Conservation (phyloP, 768 basidiomycete genomes). For the Leccinum truebloodii region DNA sequence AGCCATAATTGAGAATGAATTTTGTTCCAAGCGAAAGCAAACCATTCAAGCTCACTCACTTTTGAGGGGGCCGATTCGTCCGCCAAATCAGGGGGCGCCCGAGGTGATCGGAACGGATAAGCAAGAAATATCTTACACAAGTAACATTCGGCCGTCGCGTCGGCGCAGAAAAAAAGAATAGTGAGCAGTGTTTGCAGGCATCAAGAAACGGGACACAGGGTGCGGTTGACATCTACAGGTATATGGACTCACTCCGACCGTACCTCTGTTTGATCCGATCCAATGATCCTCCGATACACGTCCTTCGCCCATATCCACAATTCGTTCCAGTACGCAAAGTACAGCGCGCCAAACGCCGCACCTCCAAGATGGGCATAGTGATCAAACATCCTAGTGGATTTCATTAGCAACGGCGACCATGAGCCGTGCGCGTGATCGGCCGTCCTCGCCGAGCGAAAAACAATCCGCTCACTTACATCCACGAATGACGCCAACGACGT, state of each 20-base stretch:
- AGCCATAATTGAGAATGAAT: no score
- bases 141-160: neutral
- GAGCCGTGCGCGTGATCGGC: neutral
- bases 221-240: neutral
- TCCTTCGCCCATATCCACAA: conserved; percentile 41
- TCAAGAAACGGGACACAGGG: neutral
- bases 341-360: conserved; percentile 75
- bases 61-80: no score
- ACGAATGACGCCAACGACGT: conserved; percentile 70
- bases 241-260: conserved; percentile 4
- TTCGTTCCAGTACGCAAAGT: conserved; percentile 66
- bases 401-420: neutral
- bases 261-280: conserved; percentile 5
- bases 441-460: no score
- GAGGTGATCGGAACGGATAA: no score
- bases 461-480: conserved; percentile 74
- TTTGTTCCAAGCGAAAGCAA: no score
- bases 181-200: neutral
- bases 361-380: conserved; percentile 81
- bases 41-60: no score
- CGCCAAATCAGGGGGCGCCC: conserved; percentile 13
- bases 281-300: conserved; percentile 16
- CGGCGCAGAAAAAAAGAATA: neutral
- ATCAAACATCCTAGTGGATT: conserved; percentile 28
- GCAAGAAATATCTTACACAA: conserved; percentile 48